Evolutionary conservation across 805 yeast species (phyloP), one percentile per base, ranked within the genome.

Genomic region (Metschnikowia borealis): DNA sequence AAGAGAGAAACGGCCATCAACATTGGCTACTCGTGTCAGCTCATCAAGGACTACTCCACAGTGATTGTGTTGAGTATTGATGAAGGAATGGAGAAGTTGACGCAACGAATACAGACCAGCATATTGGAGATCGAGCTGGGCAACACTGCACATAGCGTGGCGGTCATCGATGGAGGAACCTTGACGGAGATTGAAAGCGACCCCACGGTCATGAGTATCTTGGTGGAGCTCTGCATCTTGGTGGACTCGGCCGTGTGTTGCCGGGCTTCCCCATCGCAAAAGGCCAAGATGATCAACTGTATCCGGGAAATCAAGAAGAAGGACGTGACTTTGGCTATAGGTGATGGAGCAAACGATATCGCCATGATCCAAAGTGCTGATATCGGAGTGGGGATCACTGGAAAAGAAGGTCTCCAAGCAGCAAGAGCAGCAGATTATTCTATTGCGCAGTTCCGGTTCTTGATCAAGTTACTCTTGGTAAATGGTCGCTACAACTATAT

Each of bases 361-460:
- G 98, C 99, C 1, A 94, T 94, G 99, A 94, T 94, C 54, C 97
- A 94, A 70, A 86, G 95, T 62, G 99, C 99, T 0, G 98, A 94
- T 67, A 89, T 94, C 49, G 99, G 99, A 29, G 81, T 94, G 54
- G 99, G 99, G 29, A 94, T 94, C 47, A 91, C 98, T 1, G 99
- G 99, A 35, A 87, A 86, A 59, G 99, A 94, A 69, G 99, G 99
- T 1, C 71, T 94, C 39, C 99, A 94, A 62, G 99, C 99, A 0
- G 96, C 99, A 0, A 76, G 99, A 59, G 79, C 96, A 0, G 84
- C 97, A 0, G 99, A 94, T 68, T 94, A 89, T 62, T 85, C 98
- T 1, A 87, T 94, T 64, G 99, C 95, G 0, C 99, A 94, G 65
- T 94, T 94, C 70, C 74, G 96, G 52, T 94, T 80, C 63, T 70